Base-by-base conservation (phyloP, 768 basidiomycete species). In the Fomitopsis pulvina region DNA sequence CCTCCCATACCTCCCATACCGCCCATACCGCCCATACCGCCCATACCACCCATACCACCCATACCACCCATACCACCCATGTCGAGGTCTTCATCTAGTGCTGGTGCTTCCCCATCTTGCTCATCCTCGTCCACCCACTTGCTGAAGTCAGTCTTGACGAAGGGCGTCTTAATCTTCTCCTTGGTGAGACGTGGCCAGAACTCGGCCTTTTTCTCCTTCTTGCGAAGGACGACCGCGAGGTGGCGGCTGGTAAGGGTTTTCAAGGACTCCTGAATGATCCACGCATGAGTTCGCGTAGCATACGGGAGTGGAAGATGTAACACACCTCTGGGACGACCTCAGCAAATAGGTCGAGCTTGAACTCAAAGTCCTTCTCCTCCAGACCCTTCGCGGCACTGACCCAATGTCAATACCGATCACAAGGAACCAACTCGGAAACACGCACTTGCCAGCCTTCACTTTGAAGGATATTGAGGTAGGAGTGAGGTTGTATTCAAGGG, bases 81-180 rank as follows among this genome's bases (percentile, higher is more conserved):
- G 28, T 63, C 53, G 3, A 61, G 52, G 2, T 83, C 81, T 0
- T 75, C 79, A 9, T 73, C 75, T 2, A 68, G 64, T n/a, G 71
- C 51, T 8, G 55, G 62, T 1, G 66, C 57, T 21, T 68, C 77
- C 45, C 75, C 86, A 34, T 89, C 87, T 70, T 97, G 95, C 65
- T 98, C 94, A 63, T 97, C 95, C 71, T 97, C 94, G 62, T 97
- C 94, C 37, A 87, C 86, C 93, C 93, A 97, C 72, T 89, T 95
- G 57, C 74, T 74, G 66, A 97, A 97, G 68, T 97, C 91, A 40
- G 92, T 96, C 78, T 96, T 97, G 68, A 97, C 71, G 70, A 80
- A 94, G 50, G 82, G 72, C 45, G 76, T 81, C 68, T 79, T 89
- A 52, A 79, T 62, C 68, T 92, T 94, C 52, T 88, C 87, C 68